These are phyloP conservation scores for Solanum lycopersicoides DNA, from an alignment of 257 asterid genomes.

Conservation along the genomic window DNA sequence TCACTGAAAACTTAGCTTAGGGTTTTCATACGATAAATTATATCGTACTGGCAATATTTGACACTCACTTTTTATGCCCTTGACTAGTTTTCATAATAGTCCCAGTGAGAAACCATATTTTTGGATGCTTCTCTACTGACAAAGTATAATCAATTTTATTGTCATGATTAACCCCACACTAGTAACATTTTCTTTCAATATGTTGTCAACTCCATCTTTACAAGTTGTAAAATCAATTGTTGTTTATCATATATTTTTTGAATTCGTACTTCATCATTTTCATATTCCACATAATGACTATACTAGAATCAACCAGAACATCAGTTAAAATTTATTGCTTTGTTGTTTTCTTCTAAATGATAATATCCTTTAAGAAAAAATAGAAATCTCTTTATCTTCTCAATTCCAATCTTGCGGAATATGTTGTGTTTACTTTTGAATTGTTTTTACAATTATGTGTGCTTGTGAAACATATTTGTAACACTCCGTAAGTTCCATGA, in stretches of 20 bases:
- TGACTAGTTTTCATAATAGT: constrained; percentile 63
- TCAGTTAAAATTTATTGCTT: constrained; percentile 23
- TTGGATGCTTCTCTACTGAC: constrained; percentile 85
- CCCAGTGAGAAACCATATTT: constrained; percentile 95
- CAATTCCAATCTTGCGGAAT: background rate
- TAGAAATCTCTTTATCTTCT: background rate
- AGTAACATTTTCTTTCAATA: constrained; percentile 66
- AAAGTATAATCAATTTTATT: constrained; percentile 73
- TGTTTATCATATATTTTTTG: constrained; percentile 79
- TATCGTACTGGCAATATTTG: too few species aligned
- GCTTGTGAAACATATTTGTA: background rate
- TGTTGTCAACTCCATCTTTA: constrained; percentile 78
- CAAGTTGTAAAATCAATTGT: constrained; percentile 77
- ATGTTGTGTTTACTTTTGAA: background rate
- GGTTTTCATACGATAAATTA: too few species aligned
- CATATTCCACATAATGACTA: constrained; percentile 95
- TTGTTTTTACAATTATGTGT: background rate
- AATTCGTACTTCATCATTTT: constrained; percentile 88
- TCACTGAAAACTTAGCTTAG: too few species aligned
- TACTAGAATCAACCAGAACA: constrained; percentile 85
- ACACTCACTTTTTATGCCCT: too few species aligned
- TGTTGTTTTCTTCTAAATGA: background rate
- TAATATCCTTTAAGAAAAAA: background rate
- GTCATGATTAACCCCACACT: constrained; percentile 96
- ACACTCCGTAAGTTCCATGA: too few species aligned